phyloP scores from a whole-genome alignment of 1,284 basidiomycete genomes.

The Rhodotorula sp. region DNA sequence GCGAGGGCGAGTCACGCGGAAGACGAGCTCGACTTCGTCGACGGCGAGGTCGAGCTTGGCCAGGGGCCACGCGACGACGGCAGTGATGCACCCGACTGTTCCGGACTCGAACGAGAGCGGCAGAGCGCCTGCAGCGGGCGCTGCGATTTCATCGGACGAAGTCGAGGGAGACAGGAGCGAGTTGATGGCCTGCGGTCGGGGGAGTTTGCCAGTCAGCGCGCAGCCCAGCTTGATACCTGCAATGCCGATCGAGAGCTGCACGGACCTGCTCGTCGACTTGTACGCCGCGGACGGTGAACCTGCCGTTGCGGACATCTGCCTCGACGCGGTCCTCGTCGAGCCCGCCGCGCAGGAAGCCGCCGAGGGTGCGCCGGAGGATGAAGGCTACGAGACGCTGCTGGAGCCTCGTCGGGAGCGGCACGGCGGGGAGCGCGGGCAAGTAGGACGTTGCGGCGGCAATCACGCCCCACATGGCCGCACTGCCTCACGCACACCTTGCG shows the following conservation, averaged over 20 bases:
- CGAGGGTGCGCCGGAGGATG: neutral
- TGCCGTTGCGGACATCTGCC: neutral
- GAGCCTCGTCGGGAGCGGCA: slow-evolving; percentile 2
- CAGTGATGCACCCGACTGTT: slow-evolving; percentile 69
- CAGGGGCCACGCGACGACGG: slow-evolving; percentile 51
- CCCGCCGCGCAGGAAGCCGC: slow-evolving; percentile 4
- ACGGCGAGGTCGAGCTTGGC: slow-evolving; percentile 44
- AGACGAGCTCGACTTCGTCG: slow-evolving; percentile 64
- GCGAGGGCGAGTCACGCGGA: slow-evolving; percentile 55
- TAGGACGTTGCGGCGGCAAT: slow-evolving; percentile 2
- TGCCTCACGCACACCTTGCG: no score
- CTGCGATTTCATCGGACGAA: neutral
- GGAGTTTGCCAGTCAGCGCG: neutral
- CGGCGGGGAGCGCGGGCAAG: neutral
- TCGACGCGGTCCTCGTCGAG: slow-evolving; percentile 1
- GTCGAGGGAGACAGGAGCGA: slow-evolving; percentile 55
- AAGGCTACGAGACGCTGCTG: slow-evolving; percentile 15
- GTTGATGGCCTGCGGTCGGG: slow-evolving; percentile 70
- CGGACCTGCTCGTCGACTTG: no score
- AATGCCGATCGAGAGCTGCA: no score
- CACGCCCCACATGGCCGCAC: no score
- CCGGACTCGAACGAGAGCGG: slow-evolving; percentile 66
- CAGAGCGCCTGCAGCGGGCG: slow-evolving; percentile 59
- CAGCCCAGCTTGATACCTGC: no score
- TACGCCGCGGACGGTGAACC: no score